A percentile compares a stretch with the other conserved stretches of the same genome.
These are phyloP conservation scores for Hygrocybe punicea DNA, from an alignment of 768 basidiomycete genomes.

Conservation along the genomic window DNA sequence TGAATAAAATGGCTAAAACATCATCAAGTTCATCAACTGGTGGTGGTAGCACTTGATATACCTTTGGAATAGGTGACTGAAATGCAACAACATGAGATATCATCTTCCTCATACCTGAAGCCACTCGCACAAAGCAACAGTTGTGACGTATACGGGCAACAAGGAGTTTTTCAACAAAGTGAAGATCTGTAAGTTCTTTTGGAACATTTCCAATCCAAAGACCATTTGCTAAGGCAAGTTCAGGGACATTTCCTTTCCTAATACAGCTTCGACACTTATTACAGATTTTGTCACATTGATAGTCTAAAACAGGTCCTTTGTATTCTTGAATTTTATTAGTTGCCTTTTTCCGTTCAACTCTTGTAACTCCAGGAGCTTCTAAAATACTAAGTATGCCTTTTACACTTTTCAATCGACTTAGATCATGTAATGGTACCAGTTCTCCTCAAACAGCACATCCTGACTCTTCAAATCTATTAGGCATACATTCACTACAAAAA, in stretches of 20 bases:
- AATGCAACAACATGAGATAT: constrained; percentile 20
- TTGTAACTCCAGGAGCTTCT: constrained; percentile 2
- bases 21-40: constrained; percentile 31
- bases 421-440: constrained; percentile 6
- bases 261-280: not conserved
- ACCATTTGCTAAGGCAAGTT: constrained; percentile 26
- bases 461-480: constrained; percentile 19
- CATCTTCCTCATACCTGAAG: constrained; percentile 16
- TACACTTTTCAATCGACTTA: constrained; percentile 9
- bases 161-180: constrained; percentile 26
- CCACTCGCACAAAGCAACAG: constrained; percentile 25
- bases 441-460: constrained; percentile 34
- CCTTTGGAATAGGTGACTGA: constrained; percentile 27
- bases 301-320: constrained; percentile 15
- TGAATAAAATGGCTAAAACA: constrained; percentile 33
- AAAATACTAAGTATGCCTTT: constrained; percentile 3
- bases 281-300: constrained; percentile 10
- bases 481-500: constrained; percentile 1
- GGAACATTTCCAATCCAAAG: constrained; percentile 35
- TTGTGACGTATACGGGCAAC: constrained; percentile 24
- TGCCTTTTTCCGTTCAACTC: constrained; percentile 2
- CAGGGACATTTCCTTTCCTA: constrained; percentile 5
- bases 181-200: constrained; percentile 17
- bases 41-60: constrained; percentile 34
- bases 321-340: constrained; percentile 9